These are phyloP conservation scores for Spergularia azorica DNA, from an alignment of 179 eudicot species.

Conservation along the genomic window DNA sequence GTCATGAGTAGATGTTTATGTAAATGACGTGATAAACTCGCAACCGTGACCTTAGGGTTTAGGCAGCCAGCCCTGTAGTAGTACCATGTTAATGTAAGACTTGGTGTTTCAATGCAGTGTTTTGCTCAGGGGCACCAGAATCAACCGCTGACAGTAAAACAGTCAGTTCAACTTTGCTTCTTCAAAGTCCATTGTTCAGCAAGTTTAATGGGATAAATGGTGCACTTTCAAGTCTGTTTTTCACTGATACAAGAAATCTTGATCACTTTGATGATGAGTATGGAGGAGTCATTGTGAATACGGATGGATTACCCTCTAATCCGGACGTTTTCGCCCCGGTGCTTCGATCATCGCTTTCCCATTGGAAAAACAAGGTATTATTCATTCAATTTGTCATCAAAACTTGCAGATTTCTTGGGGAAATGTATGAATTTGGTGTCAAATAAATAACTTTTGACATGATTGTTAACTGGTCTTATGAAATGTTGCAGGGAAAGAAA, in stretches of 20 bases:
- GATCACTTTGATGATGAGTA: conserved; percentile 74
- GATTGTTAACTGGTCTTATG: neutral
- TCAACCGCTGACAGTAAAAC: conserved; percentile 34
- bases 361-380: conserved; percentile 63
- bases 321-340: conserved; percentile 56
- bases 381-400: neutral
- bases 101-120: conserved; percentile 19
- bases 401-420: neutral
- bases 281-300: conserved; percentile 66
- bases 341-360: conserved; percentile 64
- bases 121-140: conserved; percentile 35
- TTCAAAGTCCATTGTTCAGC: conserved; percentile 31
- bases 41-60: neutral
- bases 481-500: conserved; percentile 67
- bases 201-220: conserved; percentile 50
- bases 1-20: too few species aligned
- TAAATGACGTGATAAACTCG: neutral
- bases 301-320: conserved; percentile 60
- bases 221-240: conserved; percentile 35
- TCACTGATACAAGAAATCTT: conserved; percentile 35
- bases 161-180: conserved; percentile 30
- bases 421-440: neutral
- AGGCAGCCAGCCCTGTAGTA: neutral
- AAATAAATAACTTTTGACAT: neutral
- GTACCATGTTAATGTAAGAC: neutral